Evolutionary conservation across 306 rosid species (phyloP), one percentile per base, ranked within the genome.

Genomic region (Sophora flavescens): DNA sequence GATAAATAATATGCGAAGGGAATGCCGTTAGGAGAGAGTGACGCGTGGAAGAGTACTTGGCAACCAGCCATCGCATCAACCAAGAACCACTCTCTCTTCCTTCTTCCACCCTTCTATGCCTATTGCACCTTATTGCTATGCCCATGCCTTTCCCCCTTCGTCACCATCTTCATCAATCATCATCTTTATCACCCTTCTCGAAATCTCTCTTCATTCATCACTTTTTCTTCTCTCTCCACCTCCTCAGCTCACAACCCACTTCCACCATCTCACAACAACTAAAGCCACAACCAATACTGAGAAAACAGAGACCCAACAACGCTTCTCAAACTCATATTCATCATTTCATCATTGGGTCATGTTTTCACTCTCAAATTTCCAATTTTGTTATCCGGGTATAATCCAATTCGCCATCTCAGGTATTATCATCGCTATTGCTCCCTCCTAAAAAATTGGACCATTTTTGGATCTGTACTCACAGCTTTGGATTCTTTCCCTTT

Each of bases 41-140:
- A 89, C 98, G 88, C 93, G 96, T 92, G 95, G 64, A 45, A 81
- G 78, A 53, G 77, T 84, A 90, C 97, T 85, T 90, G 96, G 94
- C 98, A 73, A 77, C 39, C 88, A 78, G 86, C 84, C 88, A 90
- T 84, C 86, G 88, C 90, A 87, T 93, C 88, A 68, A 77, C 12
- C 35, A 35, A 35, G 83, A 22, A 64, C 56, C 48, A 50, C 72
- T 39, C 51, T 74, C 45, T 18, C 56, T 65, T 44, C 42, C 52
- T 9, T 13, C 8, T 11, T 68, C 54, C 6, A 53, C 13, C 56
- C 18, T 10, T 17, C 74, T 10, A 51, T 81, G 56, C 78, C 80
- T 22, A 22, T 22, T 22, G 1, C 22, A 22, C 22, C 22, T 22
- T 22, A 22, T 22, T 22, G 22, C 22, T 22, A 22, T n/a, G n/a